Percentiles rank a stretch among this genome's conserved stretches.
Evolutionary conservation across 345 rosid species (phyloP).

Genomic region (Hibiscus trionum): DNA sequence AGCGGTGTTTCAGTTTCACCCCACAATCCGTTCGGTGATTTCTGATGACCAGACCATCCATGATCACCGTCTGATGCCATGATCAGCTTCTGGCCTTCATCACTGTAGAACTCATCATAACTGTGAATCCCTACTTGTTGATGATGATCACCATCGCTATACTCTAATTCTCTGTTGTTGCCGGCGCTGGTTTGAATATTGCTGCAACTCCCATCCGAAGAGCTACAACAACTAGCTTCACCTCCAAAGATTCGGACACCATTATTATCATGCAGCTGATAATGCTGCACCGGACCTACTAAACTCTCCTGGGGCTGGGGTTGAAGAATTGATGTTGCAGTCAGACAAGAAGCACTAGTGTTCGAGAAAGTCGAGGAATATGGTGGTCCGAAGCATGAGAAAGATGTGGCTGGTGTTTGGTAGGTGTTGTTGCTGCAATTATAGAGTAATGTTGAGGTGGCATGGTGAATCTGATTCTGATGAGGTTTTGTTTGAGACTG

Average conservation of each 20-base stretch:
- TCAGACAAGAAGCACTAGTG: conserved; percentile 17
- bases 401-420: conserved; percentile 19
- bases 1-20: conserved; percentile 20
- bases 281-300: conserved; percentile 20
- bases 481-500: conserved; percentile 15
- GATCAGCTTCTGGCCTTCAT: conserved; percentile 20
- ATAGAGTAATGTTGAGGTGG: conserved; percentile 19
- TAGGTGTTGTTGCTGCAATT: conserved; percentile 19
- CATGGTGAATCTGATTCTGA: conserved; percentile 4
- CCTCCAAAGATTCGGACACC: conserved; percentile 27
- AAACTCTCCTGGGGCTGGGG: conserved; percentile 21
- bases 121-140: conserved; percentile 21
- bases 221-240: conserved; percentile 47
- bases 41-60: background rate
- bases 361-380: conserved; percentile 27
- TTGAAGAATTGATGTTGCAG: conserved; percentile 13
- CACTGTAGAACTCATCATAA: conserved; percentile 7
- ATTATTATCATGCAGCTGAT: conserved; percentile 20
- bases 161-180: conserved; percentile 22
- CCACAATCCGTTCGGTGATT: conserved; percentile 18
- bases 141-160: background rate
- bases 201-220: conserved; percentile 54
- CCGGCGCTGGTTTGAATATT: conserved; percentile 25
- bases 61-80: conserved; percentile 8
- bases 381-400: conserved; percentile 18